Base-by-base conservation (phyloP, 805 yeast species). In the Kazachstania viticola region DNA sequence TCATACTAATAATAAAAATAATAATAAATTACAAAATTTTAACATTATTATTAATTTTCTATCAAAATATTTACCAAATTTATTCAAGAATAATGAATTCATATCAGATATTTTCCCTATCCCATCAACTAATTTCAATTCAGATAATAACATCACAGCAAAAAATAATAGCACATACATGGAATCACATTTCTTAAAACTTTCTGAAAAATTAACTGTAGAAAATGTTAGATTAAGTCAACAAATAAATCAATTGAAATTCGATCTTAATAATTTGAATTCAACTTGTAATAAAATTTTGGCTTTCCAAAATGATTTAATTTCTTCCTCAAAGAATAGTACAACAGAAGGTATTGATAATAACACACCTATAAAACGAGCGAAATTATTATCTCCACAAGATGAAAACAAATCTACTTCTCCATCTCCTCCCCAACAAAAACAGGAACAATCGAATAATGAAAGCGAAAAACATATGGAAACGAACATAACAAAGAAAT, bases 201-300 rank as follows among this genome's bases (percentile, higher is more conserved):
- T 53, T 11, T 51, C 58, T 4, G 42, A 45, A 31, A 42, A 49
- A 24, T 40, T 51, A 23, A 49, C 52, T 1, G 45, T 53, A 2
- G 58, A 54, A 34, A 53, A 53, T 36, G 40, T 49, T 11, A 38
- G 54, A 25, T 31, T 53, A 16, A 44, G 50, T 11, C 56, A 50
- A 38, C 56, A 54, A 32, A 40, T 54, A 12, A 38, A 45, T 3
- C 43, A 44, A 21, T 30, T 54, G 25, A 53, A 49, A 31, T 34
- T 44, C 1, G 58, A 54, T 17, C 25, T 54, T n/a, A 38, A 37
- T 18, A 35, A 45, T 8, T 42, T 53, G 19, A 46, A 42, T 15
- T 36, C 43, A 12, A 38, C 49, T 35, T 45, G 57, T 27, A 39
- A 45, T 18, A 54, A 54, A 33, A 43, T 53, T 22, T 35, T 51